Evolutionary conservation across 139 green algal species (phyloP).

Genomic region (Closterium sp.): DNA sequence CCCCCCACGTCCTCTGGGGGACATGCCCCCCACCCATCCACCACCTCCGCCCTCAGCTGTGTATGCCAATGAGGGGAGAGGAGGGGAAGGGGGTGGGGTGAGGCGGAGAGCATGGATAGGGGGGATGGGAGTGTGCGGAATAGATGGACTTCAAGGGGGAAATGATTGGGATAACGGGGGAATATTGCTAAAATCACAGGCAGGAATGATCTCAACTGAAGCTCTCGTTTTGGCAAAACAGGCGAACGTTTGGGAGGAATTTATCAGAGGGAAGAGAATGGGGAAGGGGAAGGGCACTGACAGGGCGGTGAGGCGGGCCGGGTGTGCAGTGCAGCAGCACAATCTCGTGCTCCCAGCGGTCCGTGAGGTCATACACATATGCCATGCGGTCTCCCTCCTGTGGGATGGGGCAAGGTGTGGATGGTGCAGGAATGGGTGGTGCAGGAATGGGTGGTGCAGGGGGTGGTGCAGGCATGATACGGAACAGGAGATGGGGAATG

Average conservation of each 20-base stretch:
- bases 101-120: not conserved
- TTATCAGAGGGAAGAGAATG: too few species aligned
- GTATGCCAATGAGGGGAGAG: too few species aligned
- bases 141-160: too few species aligned
- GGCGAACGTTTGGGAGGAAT: too few species aligned
- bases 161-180: not conserved
- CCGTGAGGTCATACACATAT: not conserved
- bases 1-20: not conserved
- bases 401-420: too few species aligned
- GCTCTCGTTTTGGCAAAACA: too few species aligned
- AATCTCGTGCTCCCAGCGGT: not conserved
- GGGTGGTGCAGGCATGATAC: too few species aligned
- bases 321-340: not conserved
- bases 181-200: too few species aligned
- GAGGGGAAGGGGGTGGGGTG: not conserved
- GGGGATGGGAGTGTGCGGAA: too few species aligned
- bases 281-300: not conserved
- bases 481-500: too few species aligned
- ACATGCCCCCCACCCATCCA: not conserved
- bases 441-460: not conserved
- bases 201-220: too few species aligned
- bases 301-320: not conserved
- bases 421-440: not conserved
- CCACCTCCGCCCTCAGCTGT: not conserved
- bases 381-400: not conserved